phyloP scores from a whole-genome alignment of 2,329 filamentous ascomycete genomes.

The Trichophyton verrucosum region DNA sequence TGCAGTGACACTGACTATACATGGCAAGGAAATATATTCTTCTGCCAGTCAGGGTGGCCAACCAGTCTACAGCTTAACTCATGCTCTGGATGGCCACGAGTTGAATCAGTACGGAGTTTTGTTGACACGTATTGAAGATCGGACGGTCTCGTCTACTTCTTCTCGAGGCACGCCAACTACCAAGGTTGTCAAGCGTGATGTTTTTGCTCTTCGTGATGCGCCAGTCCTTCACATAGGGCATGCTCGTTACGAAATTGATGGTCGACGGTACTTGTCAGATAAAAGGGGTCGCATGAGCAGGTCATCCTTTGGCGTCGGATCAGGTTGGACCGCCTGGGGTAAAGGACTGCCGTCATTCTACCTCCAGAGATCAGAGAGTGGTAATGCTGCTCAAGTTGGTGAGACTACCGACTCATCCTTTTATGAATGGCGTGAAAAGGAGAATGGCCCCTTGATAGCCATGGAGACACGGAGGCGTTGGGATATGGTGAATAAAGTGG shows the following conservation, averaged over 20 bases:
- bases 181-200: slow-evolving; percentile 7
- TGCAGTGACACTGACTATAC: slow-evolving; percentile 10
- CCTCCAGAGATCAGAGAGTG: slow-evolving; percentile 2
- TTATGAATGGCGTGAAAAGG: slow-evolving; percentile 14
- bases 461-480: slow-evolving; percentile 12
- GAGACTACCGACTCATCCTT: neutral
- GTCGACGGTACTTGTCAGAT: slow-evolving; percentile 8
- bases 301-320: slow-evolving; percentile 7
- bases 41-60: slow-evolving; percentile 4
- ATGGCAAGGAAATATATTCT: slow-evolving; percentile 11
- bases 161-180: neutral
- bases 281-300: slow-evolving; percentile 11
- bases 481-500: slow-evolving; percentile 12
- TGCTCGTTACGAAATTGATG: slow-evolving; percentile 13
- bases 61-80: slow-evolving; percentile 14
- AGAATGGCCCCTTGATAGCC: slow-evolving; percentile 8
- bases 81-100: slow-evolving; percentile 14
- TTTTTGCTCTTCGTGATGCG: slow-evolving; percentile 11
- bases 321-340: slow-evolving; percentile 11
- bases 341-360: slow-evolving; percentile 10
- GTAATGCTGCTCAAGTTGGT: neutral
- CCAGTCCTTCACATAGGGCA: slow-evolving; percentile 3
- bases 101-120: slow-evolving; percentile 9
- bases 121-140: slow-evolving; percentile 11
- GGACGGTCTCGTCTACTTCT: neutral